Evolutionary conservation across 2,329 filamentous ascomycete species (phyloP).

Genomic region (Colletotrichum zoysiae): DNA sequence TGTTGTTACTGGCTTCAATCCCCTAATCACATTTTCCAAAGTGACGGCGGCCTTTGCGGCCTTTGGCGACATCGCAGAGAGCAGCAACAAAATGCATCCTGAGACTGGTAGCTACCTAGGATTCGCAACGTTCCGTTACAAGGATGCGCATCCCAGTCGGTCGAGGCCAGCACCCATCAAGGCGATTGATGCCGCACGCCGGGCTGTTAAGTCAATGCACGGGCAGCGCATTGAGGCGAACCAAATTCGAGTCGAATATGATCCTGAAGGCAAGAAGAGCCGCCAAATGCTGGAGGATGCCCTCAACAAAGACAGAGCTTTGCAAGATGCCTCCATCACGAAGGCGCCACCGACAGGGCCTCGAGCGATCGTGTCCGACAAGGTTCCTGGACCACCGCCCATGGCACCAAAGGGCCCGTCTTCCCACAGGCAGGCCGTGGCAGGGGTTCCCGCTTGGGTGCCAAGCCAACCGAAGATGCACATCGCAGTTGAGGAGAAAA

Average conservation of each 20-base stretch:
- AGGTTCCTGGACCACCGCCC: constrained; percentile 76
- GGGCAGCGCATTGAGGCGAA: constrained; percentile 84
- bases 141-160: constrained; percentile 73
- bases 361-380: constrained; percentile 51
- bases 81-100: constrained; percentile 95
- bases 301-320: constrained; percentile 74
- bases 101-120: constrained; percentile 94
- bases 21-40: constrained; percentile 83
- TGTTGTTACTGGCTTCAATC: constrained; percentile 96
- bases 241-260: constrained; percentile 85
- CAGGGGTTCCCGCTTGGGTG: constrained; percentile 50
- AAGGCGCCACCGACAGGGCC: constrained; percentile 55
- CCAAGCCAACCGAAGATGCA: constrained; percentile 62
- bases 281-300: constrained; percentile 81
- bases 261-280: constrained; percentile 88
- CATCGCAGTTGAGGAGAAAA: constrained; percentile 73
- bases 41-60: constrained; percentile 81
- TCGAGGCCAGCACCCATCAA: constrained; percentile 67
- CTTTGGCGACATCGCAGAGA: constrained; percentile 89
- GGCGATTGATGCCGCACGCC: constrained; percentile 84
- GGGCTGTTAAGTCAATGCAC: constrained; percentile 81
- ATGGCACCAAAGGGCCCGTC: constrained; percentile 90
- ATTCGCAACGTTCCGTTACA: constrained; percentile 91
- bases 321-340: constrained; percentile 47
- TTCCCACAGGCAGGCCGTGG: constrained; percentile 58